Evolutionary conservation across 176 grass and related monocot species (phyloP).

Genomic region (Guadua angustifolia): DNA sequence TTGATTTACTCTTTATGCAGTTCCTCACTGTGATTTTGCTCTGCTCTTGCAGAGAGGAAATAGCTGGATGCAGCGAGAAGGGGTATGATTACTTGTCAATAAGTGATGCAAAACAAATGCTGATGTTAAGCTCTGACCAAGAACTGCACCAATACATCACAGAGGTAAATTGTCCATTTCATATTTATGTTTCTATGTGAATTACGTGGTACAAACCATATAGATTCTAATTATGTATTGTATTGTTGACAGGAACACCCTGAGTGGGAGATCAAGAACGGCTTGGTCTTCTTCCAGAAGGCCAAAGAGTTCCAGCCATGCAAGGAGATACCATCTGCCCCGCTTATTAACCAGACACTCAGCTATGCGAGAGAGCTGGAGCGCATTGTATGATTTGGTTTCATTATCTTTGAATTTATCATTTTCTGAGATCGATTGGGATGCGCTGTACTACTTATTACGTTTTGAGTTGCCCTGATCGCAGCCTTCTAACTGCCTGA

Average conservation of each 20-base stretch:
- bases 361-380: constrained; percentile 93
- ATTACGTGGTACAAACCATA: background rate
- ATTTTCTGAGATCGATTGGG: constrained; percentile 2
- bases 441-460: constrained; percentile 23
- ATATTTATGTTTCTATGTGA: background rate
- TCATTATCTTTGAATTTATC: background rate
- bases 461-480: background rate
- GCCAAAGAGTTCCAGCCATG: constrained; percentile 83
- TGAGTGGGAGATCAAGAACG: constrained; percentile 82
- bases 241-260: constrained; percentile 68
- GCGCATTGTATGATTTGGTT: constrained; percentile 68
- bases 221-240: background rate
- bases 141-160: constrained; percentile 84
- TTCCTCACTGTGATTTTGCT: background rate
- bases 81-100: constrained; percentile 87
- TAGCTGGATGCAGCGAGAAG: constrained; percentile 93
- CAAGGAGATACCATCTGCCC: constrained; percentile 87
- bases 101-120: constrained; percentile 83
- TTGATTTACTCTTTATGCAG: background rate
- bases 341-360: constrained; percentile 88
- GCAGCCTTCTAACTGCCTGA: background rate
- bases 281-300: constrained; percentile 79
- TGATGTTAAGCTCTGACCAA: constrained; percentile 88
- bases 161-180: constrained; percentile 48
- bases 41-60: constrained; percentile 73